Conservation (phyloP, 164 flowering plant species). For the Vitis cinerea region DNA sequence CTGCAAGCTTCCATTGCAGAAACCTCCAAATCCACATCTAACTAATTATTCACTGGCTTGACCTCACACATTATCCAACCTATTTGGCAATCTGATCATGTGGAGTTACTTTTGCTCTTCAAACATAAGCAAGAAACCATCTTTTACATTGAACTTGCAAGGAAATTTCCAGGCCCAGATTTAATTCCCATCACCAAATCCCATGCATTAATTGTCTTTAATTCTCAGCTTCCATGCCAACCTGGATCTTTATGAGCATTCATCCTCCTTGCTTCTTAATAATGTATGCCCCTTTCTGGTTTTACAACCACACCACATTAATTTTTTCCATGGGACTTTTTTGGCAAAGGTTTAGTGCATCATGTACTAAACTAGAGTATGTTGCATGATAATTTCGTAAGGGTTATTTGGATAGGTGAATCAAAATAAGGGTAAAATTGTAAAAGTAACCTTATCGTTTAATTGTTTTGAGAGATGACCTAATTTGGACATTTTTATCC, state of each 20-base stretch:
- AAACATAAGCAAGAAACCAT: slow-evolving; percentile 44
- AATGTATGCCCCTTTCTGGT: slow-evolving; percentile 18
- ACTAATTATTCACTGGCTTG: slow-evolving; percentile 58
- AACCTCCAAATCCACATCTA: slow-evolving; percentile 28
- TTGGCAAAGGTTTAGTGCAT: too few relatives aligned
- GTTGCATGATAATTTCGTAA: too few relatives aligned
- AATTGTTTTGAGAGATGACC: too few relatives aligned
- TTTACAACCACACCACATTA: slow-evolving; percentile 6
- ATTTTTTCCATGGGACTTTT: not conserved
- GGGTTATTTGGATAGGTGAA: too few relatives aligned
- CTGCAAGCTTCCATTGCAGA: slow-evolving; percentile 36
- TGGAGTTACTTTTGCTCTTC: slow-evolving; percentile 14
- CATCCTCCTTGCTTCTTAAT: slow-evolving; percentile 15
- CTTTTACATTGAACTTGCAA: slow-evolving; percentile 43
- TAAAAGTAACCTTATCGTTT: rapidly evolving
- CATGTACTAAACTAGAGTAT: too few relatives aligned
- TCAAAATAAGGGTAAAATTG: too few relatives aligned
- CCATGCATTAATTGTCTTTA: slow-evolving; percentile 12
- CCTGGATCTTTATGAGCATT: slow-evolving; percentile 13
- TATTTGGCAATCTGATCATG: slow-evolving; percentile 29
- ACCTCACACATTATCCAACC: slow-evolving; percentile 45
- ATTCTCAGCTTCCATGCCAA: slow-evolving; percentile 12
- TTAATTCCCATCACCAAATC: slow-evolving; percentile 44
- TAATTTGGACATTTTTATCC: too few relatives aligned
- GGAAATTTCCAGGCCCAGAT: slow-evolving; percentile 27